A percentile compares a stretch with the other conserved stretches of the same genome.
Conservation (phyloP, 2,329 filamentous ascomycete species). For the Alternaria viburni region DNA sequence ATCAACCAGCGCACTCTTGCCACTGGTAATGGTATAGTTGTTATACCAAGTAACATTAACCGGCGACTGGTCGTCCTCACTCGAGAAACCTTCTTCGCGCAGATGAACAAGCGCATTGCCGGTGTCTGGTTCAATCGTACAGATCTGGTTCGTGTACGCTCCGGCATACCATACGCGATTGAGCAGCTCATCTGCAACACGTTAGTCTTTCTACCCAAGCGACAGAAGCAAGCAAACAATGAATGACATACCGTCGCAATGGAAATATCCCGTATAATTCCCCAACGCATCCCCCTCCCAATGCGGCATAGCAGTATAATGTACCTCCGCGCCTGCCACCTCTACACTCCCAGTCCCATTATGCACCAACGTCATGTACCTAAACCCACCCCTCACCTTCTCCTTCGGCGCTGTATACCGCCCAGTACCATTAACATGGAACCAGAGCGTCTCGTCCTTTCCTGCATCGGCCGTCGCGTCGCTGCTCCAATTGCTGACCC, state of each 20-base stretch:
- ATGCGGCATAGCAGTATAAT: conserved; percentile 56
- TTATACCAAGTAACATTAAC: conserved; percentile 50
- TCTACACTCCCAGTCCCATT: conserved; percentile 52
- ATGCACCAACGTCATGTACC: conserved; percentile 55
- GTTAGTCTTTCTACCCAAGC: conserved; percentile 1
- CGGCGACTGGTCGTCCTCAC: conserved; percentile 32
- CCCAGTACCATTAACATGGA: conserved; percentile 49
- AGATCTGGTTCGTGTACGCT: conserved; percentile 50
- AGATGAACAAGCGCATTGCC: conserved; percentile 48
- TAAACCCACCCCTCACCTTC: conserved; percentile 54
- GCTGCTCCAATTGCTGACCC: conserved; percentile 55
- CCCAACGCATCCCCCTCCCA: conserved; percentile 45
- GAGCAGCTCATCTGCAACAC: conserved; percentile 47
- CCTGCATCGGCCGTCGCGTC: conserved; percentile 57
- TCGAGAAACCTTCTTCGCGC: conserved; percentile 25
- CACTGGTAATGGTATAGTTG: conserved; percentile 52
- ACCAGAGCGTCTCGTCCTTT: conserved; percentile 58
- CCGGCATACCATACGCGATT: conserved; percentile 55
- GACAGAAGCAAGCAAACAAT: background rate
- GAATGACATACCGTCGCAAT: conserved; percentile 46
- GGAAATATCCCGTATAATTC: conserved; percentile 52
- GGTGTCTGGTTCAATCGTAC: conserved; percentile 45
- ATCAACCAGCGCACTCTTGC: conserved; percentile 52
- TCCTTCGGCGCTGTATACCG: conserved; percentile 51
- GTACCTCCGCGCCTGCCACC: conserved; percentile 45